Conservation (phyloP, 305 asterid genomes). For the Galium porrigens region DNA sequence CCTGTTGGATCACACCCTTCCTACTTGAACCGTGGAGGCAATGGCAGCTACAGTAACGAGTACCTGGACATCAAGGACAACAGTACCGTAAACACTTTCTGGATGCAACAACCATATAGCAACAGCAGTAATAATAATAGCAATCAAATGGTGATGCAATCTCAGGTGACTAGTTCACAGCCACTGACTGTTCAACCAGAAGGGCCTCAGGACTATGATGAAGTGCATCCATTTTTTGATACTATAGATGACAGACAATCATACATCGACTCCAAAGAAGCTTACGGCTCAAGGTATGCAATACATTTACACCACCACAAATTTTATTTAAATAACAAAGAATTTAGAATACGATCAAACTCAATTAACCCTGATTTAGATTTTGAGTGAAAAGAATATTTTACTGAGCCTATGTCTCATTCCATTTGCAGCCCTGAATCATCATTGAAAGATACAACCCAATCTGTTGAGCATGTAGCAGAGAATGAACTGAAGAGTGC, state of each 20-base stretch:
- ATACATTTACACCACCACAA: neutral
- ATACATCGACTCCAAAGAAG: constrained; percentile 48
- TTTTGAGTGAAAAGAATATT: neutral
- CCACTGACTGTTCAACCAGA: constrained; percentile 29
- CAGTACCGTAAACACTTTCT: constrained; percentile 27
- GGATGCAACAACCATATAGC: constrained; percentile 39
- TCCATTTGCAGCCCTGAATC: constrained; percentile 54
- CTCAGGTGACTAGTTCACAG: constrained; percentile 30
- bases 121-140: constrained; percentile 26
- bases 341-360: neutral
- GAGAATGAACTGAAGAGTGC: constrained; percentile 64
- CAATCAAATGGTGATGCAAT: constrained; percentile 26
- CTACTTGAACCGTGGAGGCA: constrained; percentile 19
- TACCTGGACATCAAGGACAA: constrained; percentile 41
- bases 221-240: constrained; percentile 50
- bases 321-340: neutral
- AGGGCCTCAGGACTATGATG: constrained; percentile 38
- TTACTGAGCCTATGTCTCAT: neutral
- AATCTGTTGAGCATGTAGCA: constrained; percentile 42
- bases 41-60: constrained; percentile 19
- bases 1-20: constrained; percentile 24
- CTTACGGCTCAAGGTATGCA: constrained; percentile 51
- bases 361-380: neutral
- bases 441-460: constrained; percentile 42
- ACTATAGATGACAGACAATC: constrained; percentile 59